Evolutionary conservation across 116 monocot species (phyloP).

Genomic region (Iris pallida): DNA sequence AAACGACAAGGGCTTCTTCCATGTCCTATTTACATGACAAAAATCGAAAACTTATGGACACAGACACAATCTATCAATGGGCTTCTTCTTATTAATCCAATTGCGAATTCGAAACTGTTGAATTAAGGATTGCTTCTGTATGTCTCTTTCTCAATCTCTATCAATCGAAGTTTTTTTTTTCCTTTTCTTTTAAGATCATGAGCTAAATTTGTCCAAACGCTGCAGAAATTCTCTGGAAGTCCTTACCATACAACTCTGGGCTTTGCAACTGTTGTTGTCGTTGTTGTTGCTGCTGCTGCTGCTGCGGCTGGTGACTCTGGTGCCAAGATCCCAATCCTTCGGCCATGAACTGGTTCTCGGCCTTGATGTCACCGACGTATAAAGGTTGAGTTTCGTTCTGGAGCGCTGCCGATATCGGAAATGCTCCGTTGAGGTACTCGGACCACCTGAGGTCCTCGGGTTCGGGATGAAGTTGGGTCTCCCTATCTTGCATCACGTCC

Average conservation of each 20-base stretch:
- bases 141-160: not conserved
- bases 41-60: constrained; percentile 23
- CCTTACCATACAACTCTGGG: constrained; percentile 45
- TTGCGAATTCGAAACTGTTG: not conserved
- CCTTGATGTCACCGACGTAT: constrained; percentile 12
- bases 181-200: not conserved
- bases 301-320: constrained; percentile 30
- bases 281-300: constrained; percentile 20
- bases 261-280: not conserved
- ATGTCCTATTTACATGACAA: constrained; percentile 37
- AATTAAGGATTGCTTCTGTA: not conserved
- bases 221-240: constrained; percentile 50
- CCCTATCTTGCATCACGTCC: constrained; percentile 14
- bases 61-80: no score
- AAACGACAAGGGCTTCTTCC: no score
- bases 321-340: constrained; percentile 41
- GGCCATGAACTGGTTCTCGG: constrained; percentile 16
- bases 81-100: no score
- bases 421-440: constrained; percentile 19
- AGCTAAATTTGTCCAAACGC: constrained; percentile 55
- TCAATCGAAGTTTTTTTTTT: not conserved
- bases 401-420: not conserved
- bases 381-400: constrained; percentile 5
- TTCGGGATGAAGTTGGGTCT: constrained; percentile 5
- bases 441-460: constrained; percentile 23